phyloP scores from a whole-genome alignment of 1,139 yeast genomes.

The Candida sp. region DNA sequence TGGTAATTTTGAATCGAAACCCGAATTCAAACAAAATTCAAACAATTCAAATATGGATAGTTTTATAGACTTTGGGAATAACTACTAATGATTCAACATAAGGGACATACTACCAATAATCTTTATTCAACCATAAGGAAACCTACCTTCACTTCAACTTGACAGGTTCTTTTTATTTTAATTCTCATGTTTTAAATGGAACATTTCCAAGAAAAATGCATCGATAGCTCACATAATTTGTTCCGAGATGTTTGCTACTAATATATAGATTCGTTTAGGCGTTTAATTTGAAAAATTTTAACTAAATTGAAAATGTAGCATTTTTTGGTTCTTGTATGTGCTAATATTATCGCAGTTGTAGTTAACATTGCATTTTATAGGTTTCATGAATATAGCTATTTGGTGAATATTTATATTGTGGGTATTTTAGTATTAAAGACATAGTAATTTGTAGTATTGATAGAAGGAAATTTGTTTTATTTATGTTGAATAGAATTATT shows the following conservation, averaged over 20 bases:
- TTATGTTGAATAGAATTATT: too few relatives aligned
- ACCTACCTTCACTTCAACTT: constrained; percentile 1
- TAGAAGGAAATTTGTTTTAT: too few relatives aligned
- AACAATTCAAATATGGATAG: constrained; percentile 9
- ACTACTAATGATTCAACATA: constrained; percentile 6
- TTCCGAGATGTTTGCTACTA: not conserved
- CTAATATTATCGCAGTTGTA: too few relatives aligned
- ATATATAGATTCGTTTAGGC: not conserved
- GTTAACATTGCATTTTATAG: too few relatives aligned
- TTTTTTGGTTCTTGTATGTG: not conserved
- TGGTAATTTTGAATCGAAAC: not conserved
- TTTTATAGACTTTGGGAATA: constrained; percentile 24
- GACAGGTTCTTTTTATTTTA: not conserved
- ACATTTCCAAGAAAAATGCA: not conserved
- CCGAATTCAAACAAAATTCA: not conserved
- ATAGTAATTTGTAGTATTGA: too few relatives aligned
- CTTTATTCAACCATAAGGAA: not conserved
- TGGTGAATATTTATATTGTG: too few relatives aligned
- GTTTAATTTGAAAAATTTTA: not conserved
- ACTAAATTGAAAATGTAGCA: not conserved
- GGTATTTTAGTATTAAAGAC: too few relatives aligned
- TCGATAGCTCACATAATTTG: not conserved
- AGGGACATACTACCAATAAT: not conserved
- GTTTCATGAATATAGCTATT: too few relatives aligned
- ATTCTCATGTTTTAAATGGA: not conserved